Evolutionary conservation across 148 eudicot genomes (phyloP), one percentile per base, ranked within the genome.

Genomic region (Vaccinium macrocarpon): DNA sequence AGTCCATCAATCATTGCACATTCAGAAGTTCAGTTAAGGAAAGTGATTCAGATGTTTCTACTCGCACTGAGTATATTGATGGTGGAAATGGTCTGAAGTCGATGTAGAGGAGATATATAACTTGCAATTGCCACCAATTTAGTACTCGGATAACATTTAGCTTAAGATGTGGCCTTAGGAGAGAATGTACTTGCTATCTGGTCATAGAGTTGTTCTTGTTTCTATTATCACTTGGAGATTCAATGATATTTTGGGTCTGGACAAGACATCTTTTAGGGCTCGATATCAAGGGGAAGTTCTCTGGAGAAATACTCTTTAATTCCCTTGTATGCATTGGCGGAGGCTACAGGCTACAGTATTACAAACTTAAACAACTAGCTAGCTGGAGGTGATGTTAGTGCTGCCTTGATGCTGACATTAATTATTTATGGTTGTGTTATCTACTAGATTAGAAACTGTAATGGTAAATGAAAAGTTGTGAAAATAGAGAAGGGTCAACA

Each of bases 51-150:
- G 15, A 81, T 62, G 32, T 23, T 78, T 49, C 79, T 76, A 49
- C 32, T 0, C 32, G 4, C 18, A 38, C 19, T 18, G 29, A 77
- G 80, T 52, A 77, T 77, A 77, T 77, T 23, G n/a, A 42, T 51
- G 79, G 38, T 50, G 79, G 23, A 50, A 23, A 42, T 75, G 23
- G 27, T 75, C 53, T 8, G 25, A 75, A 75, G 53, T 42, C 79
- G 56, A 48, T 78, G 61, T 16, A 53, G 42, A 51, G 49, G 68
- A 57, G 81, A 78, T 53, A 15, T 53, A n/a, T 78, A 13, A 78
- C 62, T 76, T n/a, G 79, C 55, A 10, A 78, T 6, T 15, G 81
- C 55, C 27, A 29, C 18, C n/a, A 27, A 78, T 10, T 27, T 25
- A 12, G 62, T 53, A 21, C 3, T 3, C 13, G 38, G 53, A 51